Base-by-base conservation (phyloP, 2,329 filamentous ascomycete species). In the Fusarium torreyae region DNA sequence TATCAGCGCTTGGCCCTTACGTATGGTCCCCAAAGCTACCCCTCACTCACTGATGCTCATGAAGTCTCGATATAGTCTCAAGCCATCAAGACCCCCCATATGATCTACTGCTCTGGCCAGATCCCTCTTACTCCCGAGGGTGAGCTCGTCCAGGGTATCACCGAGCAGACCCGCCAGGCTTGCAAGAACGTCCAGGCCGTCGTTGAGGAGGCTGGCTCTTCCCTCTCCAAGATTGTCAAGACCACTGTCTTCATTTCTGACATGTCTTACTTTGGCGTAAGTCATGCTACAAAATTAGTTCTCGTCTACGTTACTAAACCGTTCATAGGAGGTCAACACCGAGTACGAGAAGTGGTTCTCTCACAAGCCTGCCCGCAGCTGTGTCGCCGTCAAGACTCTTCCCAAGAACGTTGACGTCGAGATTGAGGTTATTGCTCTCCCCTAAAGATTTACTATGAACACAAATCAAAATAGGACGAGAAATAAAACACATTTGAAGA, bases 221-320 rank as follows among this genome's bases (percentile, higher is more conserved):
- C 87, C 53, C 87, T 98, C 62, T 82, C 88, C 69, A 92, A 90
- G 81, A 91, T 97, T 46, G 92, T 98, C 83, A 97, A 98, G 87
- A 92, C 94, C 74, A 93, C 90, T 78, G 91, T 97, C 77, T 98
- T 98, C 87, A 84, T 98, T 66, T 91, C 92, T 51, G 92, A 97
- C 81, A 98, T 98, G 95, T 88, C 86, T 68, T 87, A 96, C 82
- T 98, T 98, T 78, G 90, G 87, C 50, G 85, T 87, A 76, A 72
- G 85, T 78, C 6, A 17, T 11, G 0, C 31, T 34, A 7, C 7
- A 24, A 20, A 18, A 5, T 2, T 9, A 20, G 9, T 14, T 4
- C 5, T 20, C 15, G 2, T 6, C 7, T 20, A 6, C 26, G 14
- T 43, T 34, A 26, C 31, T 65, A 14, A 42, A 53, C 31, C 11